A percentile compares a stretch with the other conserved stretches of the same genome.
These are phyloP conservation scores for Daldinia grandis DNA, from an alignment of 495 filamentous ascomycete genomes.

Conservation along the genomic window DNA sequence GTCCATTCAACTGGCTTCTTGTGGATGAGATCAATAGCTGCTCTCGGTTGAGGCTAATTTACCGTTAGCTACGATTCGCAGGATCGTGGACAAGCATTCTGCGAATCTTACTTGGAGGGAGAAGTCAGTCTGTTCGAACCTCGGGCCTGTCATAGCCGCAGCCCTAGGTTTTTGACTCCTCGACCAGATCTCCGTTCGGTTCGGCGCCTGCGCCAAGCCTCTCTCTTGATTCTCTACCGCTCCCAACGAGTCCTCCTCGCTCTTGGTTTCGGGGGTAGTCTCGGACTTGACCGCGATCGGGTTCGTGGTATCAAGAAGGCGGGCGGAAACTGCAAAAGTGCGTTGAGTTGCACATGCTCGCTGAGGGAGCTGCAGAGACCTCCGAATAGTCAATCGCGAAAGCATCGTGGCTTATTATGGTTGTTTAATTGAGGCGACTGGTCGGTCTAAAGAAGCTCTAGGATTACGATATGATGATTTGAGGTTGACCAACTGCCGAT, in stretches of 20 bases:
- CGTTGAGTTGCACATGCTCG: constrained; percentile 41
- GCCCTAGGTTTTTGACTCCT: constrained; percentile 80
- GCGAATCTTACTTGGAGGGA: constrained; percentile 75
- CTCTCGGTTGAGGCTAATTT: constrained; percentile 79
- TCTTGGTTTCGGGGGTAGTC: constrained; percentile 55
- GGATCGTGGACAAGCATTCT: neutral
- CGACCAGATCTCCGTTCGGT: constrained; percentile 82
- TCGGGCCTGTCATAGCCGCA: constrained; percentile 86
- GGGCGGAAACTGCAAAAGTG: constrained; percentile 50
- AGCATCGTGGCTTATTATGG: constrained; percentile 58
- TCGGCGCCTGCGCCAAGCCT: constrained; percentile 81
- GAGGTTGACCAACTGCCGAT: constrained; percentile 54
- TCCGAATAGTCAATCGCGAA: constrained; percentile 50
- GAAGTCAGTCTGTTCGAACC: constrained; percentile 97
- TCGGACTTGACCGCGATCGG: constrained; percentile 66
- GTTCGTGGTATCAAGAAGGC: constrained; percentile 50
- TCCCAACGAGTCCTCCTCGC: constrained; percentile 57
- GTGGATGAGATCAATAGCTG: constrained; percentile 96
- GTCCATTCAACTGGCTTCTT: constrained; percentile 93
- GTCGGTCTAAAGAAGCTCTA: constrained; percentile 54
- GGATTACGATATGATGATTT: constrained; percentile 51
- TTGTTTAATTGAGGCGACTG: constrained; percentile 56
- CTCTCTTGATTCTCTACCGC: constrained; percentile 67
- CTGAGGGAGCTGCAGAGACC: constrained; percentile 38
- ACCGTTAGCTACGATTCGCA: constrained; percentile 12